These are phyloP conservation scores for Lenzites betulinus DNA, from an alignment of 768 basidiomycete species.

Conservation along the genomic window DNA sequence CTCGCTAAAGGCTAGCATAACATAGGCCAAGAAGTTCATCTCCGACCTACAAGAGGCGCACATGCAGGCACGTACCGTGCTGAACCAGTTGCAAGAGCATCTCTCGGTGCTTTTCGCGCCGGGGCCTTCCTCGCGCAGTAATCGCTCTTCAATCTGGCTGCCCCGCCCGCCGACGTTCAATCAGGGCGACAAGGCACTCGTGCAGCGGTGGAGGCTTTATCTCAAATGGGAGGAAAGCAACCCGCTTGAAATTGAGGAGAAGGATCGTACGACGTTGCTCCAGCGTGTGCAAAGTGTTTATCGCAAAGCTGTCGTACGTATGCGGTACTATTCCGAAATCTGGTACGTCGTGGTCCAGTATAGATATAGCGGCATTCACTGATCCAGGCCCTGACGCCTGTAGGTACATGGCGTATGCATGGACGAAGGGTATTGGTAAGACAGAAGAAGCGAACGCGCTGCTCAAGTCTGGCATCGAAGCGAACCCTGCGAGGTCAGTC, in stretches of 20 bases:
- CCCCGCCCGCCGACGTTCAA: constrained; percentile 76
- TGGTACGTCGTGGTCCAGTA: constrained; percentile 56
- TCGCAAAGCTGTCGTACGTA: constrained; percentile 84
- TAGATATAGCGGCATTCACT: not conserved
- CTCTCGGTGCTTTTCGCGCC: constrained; percentile 60
- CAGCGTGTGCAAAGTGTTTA: constrained; percentile 80
- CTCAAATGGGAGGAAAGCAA: constrained; percentile 96
- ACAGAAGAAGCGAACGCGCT: constrained; percentile 80
- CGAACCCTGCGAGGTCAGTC: constrained; percentile 76
- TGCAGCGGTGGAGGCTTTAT: constrained; percentile 90
- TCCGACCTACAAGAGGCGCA: constrained; percentile 88
- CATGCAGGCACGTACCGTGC: constrained; percentile 91
- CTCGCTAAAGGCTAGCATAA: not conserved
- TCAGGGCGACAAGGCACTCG: constrained; percentile 66
- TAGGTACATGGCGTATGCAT: constrained; percentile 91
- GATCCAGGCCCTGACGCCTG: not conserved
- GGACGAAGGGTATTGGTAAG: constrained; percentile 71
- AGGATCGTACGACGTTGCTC: constrained; percentile 66
- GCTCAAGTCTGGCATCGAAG: constrained; percentile 83
- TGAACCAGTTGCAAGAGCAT: constrained; percentile 78
- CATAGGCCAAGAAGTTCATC: constrained; percentile 92
- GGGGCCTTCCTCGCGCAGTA: constrained; percentile 43
- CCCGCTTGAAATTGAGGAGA: constrained; percentile 89
- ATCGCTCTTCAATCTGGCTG: constrained; percentile 52
- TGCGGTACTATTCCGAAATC: constrained; percentile 94